Base-by-base conservation (phyloP, 805 yeast species). In the Ogataea ramenticola region DNA sequence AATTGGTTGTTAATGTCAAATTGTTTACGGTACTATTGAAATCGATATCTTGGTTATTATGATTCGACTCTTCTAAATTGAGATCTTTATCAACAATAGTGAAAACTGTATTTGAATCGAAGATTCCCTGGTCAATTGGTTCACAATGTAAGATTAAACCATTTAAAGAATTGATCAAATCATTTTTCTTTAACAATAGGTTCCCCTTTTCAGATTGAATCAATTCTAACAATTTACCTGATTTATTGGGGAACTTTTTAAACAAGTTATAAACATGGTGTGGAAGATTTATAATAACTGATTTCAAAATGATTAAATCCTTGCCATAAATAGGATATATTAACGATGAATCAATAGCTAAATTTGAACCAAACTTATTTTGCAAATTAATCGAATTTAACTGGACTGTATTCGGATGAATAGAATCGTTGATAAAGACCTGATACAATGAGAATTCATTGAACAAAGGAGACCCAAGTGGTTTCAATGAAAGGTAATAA, bases 91-190 rank as follows among this genome's bases (percentile, higher is more conserved):
- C 73, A 16, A 80, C 73, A 27, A 85, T 61, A 2, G 80, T 72
- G 2, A 86, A 62, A n/a, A 66, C 66, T 0, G 91, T 80, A 1
- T 61, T 58, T 1, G 49, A 44, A 19, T 64, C 58, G 1, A 83
- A 53, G 7, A 58, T 50, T 1, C 96, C 96, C 56, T 86, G 95
- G 36, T 74, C 77, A 2, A 77, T 70, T 0, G 95, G 95, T 51
- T 86, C 95, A 57, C 88, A 77, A 21, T 80, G 70, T 3, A 75
- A 52, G 3, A 86, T 71, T 7, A 55, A 53, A 19, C 84, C 84
- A 48, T 72, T 71, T 17, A 77, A 53, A 4, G 37, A 34, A 20
- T 4, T 17, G 3, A 34, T 3, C 8, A 34, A 20, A 34, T 34
- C 37, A 34, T 34, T 20, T 12, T 34, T 34, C n/a, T 34, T 34